Conservation (phyloP, 106 monocot species). For the Allium cepa region DNA sequence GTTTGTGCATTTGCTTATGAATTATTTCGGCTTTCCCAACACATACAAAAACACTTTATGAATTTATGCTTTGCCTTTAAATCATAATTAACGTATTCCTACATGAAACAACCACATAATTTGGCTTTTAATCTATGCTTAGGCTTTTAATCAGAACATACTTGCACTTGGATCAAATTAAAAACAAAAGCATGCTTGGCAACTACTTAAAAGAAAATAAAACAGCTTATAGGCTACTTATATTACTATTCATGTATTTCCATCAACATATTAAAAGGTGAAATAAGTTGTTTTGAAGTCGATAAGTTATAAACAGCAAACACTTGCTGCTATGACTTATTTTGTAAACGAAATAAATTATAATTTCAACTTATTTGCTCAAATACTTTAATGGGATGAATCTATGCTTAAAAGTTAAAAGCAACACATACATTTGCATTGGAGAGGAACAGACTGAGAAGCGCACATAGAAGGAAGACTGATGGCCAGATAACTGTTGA, state of each 20-base stretch:
- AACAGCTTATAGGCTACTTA: no score
- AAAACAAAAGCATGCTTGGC: no score
- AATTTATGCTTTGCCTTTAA: no score
- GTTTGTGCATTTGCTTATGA: not conserved
- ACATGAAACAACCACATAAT: no score
- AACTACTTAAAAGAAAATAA: no score
- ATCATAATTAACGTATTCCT: no score
- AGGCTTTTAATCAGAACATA: no score
- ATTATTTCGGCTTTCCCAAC: no score
- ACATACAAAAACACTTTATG: no score
- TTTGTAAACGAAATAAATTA: not conserved
- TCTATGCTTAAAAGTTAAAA: not conserved
- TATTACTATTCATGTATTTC: no score
- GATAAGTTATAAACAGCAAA: not conserved
- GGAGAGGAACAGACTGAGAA: conserved; percentile 40
- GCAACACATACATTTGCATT: conserved; percentile 47
- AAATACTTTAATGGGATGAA: not conserved
- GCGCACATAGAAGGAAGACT: conserved; percentile 48
- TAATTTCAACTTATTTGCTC: not conserved
- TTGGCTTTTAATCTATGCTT: no score
- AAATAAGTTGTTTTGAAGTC: not conserved
- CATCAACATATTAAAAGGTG: not conserved
- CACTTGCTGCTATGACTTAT: not conserved
- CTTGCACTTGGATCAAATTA: no score
- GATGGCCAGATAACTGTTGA: conserved; percentile 58